Evolutionary conservation across 139 green algal species (phyloP), one percentile per base, ranked within the genome.

Genomic region (Coelastrella sp.): DNA sequence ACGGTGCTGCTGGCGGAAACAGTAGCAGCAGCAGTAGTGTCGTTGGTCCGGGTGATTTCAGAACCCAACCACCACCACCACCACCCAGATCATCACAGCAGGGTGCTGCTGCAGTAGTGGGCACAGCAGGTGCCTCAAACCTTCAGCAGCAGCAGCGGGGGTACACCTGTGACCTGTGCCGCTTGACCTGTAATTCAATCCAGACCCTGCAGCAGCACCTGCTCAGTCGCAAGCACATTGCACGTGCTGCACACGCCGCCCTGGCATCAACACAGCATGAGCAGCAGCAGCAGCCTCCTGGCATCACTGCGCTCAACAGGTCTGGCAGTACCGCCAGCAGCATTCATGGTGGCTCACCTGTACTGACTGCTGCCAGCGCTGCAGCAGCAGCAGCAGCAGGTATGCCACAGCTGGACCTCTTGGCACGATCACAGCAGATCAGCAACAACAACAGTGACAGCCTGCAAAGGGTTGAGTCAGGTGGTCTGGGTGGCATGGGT

Each of bases 201-300:
- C 87, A 82, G 49, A 94, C 93, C 8, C 91, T 94, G 24, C 76
- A 95, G 91, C 94, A 96, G 93, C 94, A 96, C 90, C 57, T 85
- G 35, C 78, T 57, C 61, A 93, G 92, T 87, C 78, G 91, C 63
- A 89, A 88, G 65, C 94, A 96, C 88, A 86, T 93, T 76, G 84
- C 84, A 15, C 82, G 85, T 9, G 88, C 88, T 11, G 87, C 90
- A 22, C 68, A 85, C 49, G 93, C 82, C 10, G 89, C 89, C 4
- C 49, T 85, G 19, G 87, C 76, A 59, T 68, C 87, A 19, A 79
- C 59, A 56, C 86, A 68, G 70, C 88, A 84, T 25, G 61, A 66
- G 35, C 20, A 82, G 27, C 25, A 70, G 65, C 78, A 19, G 70
- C 84, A 60, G 76, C 20, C 49, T 19, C 8, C 20, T 8, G 35